Evolutionary conservation across 805 yeast genomes (phyloP).

Genomic region (Ogataea glucozyma): DNA sequence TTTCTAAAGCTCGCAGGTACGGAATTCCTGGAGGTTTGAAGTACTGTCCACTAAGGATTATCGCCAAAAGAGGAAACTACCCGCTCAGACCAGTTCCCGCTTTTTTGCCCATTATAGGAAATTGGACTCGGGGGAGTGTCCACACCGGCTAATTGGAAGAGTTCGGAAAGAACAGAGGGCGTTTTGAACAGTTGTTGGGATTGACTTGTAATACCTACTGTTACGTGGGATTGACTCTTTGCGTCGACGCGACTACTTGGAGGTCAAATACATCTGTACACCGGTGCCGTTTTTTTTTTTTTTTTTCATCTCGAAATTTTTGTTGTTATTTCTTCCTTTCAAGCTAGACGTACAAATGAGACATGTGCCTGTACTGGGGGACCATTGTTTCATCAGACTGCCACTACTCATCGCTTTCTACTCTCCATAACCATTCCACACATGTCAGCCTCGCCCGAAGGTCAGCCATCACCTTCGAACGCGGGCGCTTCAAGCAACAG

Average conservation of each 20-base stretch:
- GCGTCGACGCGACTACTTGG: too few relatives aligned
- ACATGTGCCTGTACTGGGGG: too few relatives aligned
- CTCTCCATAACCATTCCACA: not conserved
- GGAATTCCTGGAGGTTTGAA: slow-evolving; percentile 1
- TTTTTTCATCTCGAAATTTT: not conserved
- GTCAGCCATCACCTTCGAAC: slow-evolving; percentile 6
- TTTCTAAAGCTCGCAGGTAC: too few relatives aligned
- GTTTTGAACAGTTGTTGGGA: too few relatives aligned
- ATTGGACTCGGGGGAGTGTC: too few relatives aligned
- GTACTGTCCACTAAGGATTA: not conserved
- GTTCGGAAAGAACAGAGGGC: too few relatives aligned
- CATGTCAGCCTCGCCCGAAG: slow-evolving; percentile 20
- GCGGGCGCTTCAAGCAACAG: slow-evolving; percentile 5
- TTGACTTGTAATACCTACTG: not conserved
- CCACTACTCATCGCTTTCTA: not conserved
- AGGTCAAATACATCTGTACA: not conserved
- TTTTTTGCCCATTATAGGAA: too few relatives aligned
- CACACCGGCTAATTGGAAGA: too few relatives aligned
- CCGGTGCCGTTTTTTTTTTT: not conserved
- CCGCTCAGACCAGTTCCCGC: not conserved
- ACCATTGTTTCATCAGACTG: too few relatives aligned
- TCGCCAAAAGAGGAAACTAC: not conserved
- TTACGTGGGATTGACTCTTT: too few relatives aligned
- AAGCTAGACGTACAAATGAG: too few relatives aligned
- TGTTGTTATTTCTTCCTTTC: not conserved